Percentiles rank a stretch among this genome's conserved stretches.
phyloP scores from a whole-genome alignment of 805 yeast genomes.

The Zygoascus tannicola region DNA sequence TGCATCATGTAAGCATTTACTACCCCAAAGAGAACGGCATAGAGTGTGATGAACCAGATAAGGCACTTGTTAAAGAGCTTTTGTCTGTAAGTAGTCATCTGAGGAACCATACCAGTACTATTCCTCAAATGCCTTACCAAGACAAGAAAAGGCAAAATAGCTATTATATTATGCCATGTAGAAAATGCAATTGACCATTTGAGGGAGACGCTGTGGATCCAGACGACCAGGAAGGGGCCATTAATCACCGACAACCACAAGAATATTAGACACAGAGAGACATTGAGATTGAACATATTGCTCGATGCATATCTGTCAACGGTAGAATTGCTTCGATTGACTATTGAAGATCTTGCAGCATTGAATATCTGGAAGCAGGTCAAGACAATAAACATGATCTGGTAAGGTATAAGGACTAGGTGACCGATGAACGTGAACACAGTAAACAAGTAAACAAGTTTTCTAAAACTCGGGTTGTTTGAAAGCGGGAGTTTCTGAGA shows the following conservation, averaged over 20 bases:
- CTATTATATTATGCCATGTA: conserved; percentile 52
- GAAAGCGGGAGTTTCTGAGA: neutral
- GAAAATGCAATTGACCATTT: conserved; percentile 34
- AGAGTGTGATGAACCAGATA: conserved; percentile 45
- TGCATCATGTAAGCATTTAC: conserved; percentile 78
- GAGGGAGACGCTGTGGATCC: conserved; percentile 61
- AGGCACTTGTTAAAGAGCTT: conserved; percentile 27
- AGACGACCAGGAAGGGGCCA: conserved; percentile 69
- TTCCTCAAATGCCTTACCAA: conserved; percentile 5
- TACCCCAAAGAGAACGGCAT: conserved; percentile 62
- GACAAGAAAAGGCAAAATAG: conserved; percentile 13
- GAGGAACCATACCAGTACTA: conserved; percentile 36
- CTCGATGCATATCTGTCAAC: conserved; percentile 4
- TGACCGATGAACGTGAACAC: neutral
- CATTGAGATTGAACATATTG: conserved; percentile 45
- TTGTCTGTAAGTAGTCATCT: conserved; percentile 15
- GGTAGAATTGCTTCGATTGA: neutral
- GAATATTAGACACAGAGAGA: conserved; percentile 55
- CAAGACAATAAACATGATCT: conserved; percentile 58
- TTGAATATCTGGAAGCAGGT: conserved; percentile 33
- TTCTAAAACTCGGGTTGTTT: neutral
- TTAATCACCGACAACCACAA: conserved; percentile 71
- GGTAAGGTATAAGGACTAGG: conserved; percentile 52
- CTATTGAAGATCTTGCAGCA: neutral
- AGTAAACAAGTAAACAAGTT: neutral